Percentiles rank a stretch among this genome's conserved stretches.
Conservation (phyloP, 2,329 filamentous ascomycete species). For the Alternaria hordeiaustralica region DNA sequence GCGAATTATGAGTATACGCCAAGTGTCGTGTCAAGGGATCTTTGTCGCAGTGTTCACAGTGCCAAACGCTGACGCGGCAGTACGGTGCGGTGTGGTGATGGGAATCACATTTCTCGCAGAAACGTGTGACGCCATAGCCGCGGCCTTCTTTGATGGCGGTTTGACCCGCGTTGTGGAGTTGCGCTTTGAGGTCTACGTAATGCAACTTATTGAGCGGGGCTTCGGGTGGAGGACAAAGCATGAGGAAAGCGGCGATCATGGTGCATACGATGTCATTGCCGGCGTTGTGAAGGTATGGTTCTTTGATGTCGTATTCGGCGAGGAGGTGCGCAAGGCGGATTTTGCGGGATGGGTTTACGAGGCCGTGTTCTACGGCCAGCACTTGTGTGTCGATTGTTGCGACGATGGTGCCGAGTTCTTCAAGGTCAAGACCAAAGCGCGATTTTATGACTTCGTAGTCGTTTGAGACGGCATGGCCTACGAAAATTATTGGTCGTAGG, state of each 20-base stretch:
- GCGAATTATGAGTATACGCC: neutral
- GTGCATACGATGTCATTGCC: slow-evolving; percentile 23
- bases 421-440: slow-evolving; percentile 21
- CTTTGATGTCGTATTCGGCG: neutral
- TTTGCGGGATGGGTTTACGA: neutral
- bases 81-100: neutral
- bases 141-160: neutral
- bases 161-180: neutral
- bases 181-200: neutral
- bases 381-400: slow-evolving; percentile 27
- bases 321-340: slow-evolving; percentile 10
- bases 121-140: neutral
- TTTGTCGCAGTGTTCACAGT: neutral
- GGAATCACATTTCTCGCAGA: neutral
- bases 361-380: slow-evolving; percentile 17
- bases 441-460: slow-evolving; percentile 22
- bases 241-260: slow-evolving; percentile 11
- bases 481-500: slow-evolving; percentile 22
- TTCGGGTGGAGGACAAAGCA: neutral
- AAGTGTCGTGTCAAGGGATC: neutral
- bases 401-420: slow-evolving; percentile 14
- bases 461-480: slow-evolving; percentile 28
- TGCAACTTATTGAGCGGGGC: neutral
- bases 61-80: neutral
- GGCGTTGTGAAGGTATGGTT: slow-evolving; percentile 20